These are phyloP conservation scores for Stagonosporopsis chrysanthemi DNA, from an alignment of 2,329 filamentous ascomycete species.

Conservation along the genomic window DNA sequence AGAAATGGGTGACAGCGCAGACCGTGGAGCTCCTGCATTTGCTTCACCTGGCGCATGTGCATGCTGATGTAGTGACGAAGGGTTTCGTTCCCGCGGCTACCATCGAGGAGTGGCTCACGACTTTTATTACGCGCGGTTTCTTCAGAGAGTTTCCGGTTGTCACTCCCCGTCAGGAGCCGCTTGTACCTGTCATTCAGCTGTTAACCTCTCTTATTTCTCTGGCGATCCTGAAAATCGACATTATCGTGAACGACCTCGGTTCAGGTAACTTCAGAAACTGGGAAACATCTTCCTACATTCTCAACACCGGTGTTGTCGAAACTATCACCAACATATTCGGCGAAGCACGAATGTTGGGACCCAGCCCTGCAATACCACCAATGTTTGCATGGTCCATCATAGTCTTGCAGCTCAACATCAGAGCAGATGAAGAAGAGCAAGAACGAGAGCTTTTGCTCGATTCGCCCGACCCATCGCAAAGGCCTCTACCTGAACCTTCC, in stretches of 20 bases:
- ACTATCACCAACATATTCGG: conserved; percentile 77
- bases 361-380: conserved; percentile 73
- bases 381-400: conserved; percentile 84
- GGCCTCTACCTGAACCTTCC: conserved; percentile 24
- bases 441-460: conserved; percentile 40
- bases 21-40: conserved; percentile 77
- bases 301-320: conserved; percentile 73
- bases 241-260: conserved; percentile 60
- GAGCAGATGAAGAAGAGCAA: conserved; percentile 35
- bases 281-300: conserved; percentile 66
- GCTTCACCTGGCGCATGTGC: conserved; percentile 75
- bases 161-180: conserved; percentile 48
- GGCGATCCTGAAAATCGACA: conserved; percentile 72
- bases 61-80: conserved; percentile 63
- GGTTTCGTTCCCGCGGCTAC: conserved; percentile 42
- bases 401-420: conserved; percentile 35
- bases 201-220: conserved; percentile 75
- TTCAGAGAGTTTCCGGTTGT: conserved; percentile 69
- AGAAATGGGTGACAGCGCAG: conserved; percentile 68
- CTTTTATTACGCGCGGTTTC: conserved; percentile 57
- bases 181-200: conserved; percentile 72
- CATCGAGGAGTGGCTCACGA: conserved; percentile 46
- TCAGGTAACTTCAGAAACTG: conserved; percentile 36
- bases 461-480: conserved; percentile 22
- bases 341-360: conserved; percentile 59